Base-by-base conservation (phyloP, 345 rosid genomes). In the Luvunga scandens region DNA sequence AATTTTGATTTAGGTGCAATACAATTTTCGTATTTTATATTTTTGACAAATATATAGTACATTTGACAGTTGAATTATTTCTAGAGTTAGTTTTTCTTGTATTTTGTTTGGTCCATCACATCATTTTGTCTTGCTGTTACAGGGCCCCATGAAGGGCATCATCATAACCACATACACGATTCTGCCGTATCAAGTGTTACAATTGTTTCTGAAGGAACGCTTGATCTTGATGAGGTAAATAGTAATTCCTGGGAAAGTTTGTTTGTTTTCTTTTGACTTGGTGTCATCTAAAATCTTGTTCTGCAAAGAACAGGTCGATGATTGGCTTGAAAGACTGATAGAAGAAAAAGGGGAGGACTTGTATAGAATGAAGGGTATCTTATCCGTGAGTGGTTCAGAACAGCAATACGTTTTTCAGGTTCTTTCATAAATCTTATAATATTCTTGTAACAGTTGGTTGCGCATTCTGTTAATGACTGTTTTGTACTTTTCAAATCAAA, bases 181-280 rank as follows among this genome's bases (percentile, higher is more conserved):
- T 81, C 93, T 82, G 83, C 89, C 16, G 91, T 91, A 63, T 89
- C 97, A 28, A 91, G 93, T 78, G 89, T 90, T 65, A 89, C 91
- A 73, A 91, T 88, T 75, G 89, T 92, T 36, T 85, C 87, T 5
- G 93, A 88, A 83, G 95, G 95, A 78, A 86, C 79, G 48, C 91
- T 92, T 75, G 97, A 91, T 83, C 89, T 89, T 73, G 91, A 89
- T 78, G 95, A 92, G 97, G 95, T 89, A 85, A 64, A 68, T 50
- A 21, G 72, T 24, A 5, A 53, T 39, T 64, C 8, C 30, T 50
- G 66, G 12, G 21, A 31, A 24, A 62, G 24, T 53, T 19, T 33
- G 8, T 63, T 72, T 24, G 14, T 22, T 34, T 42, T 36, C 7
- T 18, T 53, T 18, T 53, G 22, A 19, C 22, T 53, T 18, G 0